Base-by-base conservation (phyloP, 805 yeast species). In the Diddensiella caesifluorescens region DNA sequence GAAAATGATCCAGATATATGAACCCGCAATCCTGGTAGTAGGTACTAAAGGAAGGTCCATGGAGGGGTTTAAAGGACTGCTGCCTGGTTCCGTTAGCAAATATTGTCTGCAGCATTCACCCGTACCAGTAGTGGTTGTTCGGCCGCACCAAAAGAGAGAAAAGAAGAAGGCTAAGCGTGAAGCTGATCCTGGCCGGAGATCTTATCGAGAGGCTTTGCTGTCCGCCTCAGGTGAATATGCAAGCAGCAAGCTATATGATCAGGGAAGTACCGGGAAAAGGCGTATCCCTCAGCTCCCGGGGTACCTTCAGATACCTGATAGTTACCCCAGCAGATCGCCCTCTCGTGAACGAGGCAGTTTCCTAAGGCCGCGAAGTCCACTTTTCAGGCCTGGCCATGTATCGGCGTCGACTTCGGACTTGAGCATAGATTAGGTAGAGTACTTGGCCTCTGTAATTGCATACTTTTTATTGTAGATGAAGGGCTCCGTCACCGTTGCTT, bases 21-120 rank as follows among this genome's bases (percentile, higher is more conserved):
- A 69, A 35, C 75, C 75, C 5, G 54, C 66, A 2, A 53, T 68
- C 15, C 53, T 73, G 36, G 61, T 72, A 9, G 73, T 72, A 29
- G 77, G 77, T 3, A 67, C 74, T 3, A 60, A 65, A 20, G 69
- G 69, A 6, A 63, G 64, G 27, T 50, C 60, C 2, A 58, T 63
- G 38, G 62, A 68, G 13, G 70, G 71, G 0, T 60, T 71, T 41
- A 67, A 58, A 32, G 67, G 66, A 6, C 57, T 68, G 3, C 47
- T 70, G 35, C 70, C 74, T 0, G 70, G 72, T 27, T 66, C 74
- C 1, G 59, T 73, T 54, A 69, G 74, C 3, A 72, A 72, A 46
- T 67, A 68, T 46, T 72, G 71, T 49, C 52, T 73, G n/a, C 71
- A 69, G 44, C 67, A 64, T 41, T 67, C 73, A 5, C 63, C 63